These are phyloP conservation scores for Fraxinus platypoda DNA, from an alignment of 305 asterid species.

Conservation along the genomic window DNA sequence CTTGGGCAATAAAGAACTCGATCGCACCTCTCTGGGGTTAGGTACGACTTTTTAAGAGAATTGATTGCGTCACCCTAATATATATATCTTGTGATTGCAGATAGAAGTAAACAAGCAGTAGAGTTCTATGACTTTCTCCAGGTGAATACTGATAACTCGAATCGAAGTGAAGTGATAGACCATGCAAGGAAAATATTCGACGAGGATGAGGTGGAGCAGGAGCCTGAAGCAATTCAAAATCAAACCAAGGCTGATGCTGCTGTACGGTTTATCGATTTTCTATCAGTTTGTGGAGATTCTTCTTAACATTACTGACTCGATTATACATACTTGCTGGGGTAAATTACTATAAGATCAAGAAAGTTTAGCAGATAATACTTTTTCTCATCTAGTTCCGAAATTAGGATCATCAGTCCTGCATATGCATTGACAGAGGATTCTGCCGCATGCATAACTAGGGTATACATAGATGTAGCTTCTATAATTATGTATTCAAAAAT, in stretches of 20 bases:
- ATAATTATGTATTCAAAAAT: neutral
- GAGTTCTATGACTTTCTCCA: constrained; percentile 71
- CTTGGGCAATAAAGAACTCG: neutral
- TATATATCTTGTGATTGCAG: constrained; percentile 16
- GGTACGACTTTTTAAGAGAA: neutral
- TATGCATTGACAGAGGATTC: neutral
- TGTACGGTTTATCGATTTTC: constrained; percentile 52
- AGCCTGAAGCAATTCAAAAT: neutral
- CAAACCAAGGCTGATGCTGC: neutral
- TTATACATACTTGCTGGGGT: neutral
- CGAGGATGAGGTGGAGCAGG: constrained; percentile 29
- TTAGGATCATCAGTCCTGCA: neutral
- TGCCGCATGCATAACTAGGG: neutral
- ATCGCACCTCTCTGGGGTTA: neutral
- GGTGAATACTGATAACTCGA: constrained; percentile 57
- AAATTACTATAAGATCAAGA: neutral
- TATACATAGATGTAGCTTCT: neutral
- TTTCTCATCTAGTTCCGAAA: neutral
- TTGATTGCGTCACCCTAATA: neutral
- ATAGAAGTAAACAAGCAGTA: constrained; percentile 36
- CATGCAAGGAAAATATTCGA: constrained; percentile 34
- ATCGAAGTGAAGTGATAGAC: constrained; percentile 56
- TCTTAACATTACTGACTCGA: constrained; percentile 7
- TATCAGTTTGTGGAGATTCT: constrained; percentile 33
- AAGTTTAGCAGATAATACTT: neutral